Conservation (phyloP, 139 green algal species). For the Marvania coccoides region DNA sequence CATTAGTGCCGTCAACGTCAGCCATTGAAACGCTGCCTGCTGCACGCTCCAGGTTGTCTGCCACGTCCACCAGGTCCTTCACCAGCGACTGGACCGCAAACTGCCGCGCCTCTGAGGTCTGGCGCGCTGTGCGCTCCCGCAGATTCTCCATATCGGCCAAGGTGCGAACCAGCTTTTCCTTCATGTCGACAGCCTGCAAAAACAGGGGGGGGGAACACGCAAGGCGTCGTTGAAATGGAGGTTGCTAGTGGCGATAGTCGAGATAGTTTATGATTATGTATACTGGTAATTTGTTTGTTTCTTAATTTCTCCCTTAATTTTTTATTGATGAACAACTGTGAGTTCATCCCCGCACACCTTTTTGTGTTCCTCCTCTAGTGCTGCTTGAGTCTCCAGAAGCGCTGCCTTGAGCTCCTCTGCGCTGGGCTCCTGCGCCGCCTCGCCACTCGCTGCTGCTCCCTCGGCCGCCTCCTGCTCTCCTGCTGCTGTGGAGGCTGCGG, state of each 20-base stretch:
- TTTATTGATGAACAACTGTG: too few relatives aligned
- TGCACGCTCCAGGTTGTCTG: slow-evolving; percentile 88
- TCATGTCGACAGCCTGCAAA: slow-evolving; percentile 47
- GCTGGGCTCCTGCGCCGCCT: background rate
- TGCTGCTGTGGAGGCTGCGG: background rate
- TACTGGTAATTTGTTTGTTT: too few relatives aligned
- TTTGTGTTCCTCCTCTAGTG: slow-evolving; percentile 16
- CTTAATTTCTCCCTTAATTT: too few relatives aligned
- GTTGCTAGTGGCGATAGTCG: background rate
- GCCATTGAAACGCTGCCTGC: slow-evolving; percentile 47
- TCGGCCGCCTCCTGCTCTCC: background rate
- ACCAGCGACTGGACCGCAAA: slow-evolving; percentile 84
- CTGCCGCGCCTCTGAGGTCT: slow-evolving; percentile 62
- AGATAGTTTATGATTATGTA: too few relatives aligned
- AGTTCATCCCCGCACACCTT: background rate
- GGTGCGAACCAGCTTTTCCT: slow-evolving; percentile 65
- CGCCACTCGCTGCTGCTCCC: background rate
- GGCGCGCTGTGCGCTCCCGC: slow-evolving; percentile 56
- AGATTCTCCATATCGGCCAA: slow-evolving; percentile 94
- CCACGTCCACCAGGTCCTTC: slow-evolving; percentile 85
- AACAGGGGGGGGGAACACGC: too few relatives aligned
- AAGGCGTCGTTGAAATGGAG: background rate
- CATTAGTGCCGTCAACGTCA: slow-evolving; percentile 26
- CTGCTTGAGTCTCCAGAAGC: background rate
- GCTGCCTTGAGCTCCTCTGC: slow-evolving; percentile 5